Evolutionary conservation across 2,329 filamentous ascomycete genomes (phyloP).

Genomic region (Fusarium sp.): DNA sequence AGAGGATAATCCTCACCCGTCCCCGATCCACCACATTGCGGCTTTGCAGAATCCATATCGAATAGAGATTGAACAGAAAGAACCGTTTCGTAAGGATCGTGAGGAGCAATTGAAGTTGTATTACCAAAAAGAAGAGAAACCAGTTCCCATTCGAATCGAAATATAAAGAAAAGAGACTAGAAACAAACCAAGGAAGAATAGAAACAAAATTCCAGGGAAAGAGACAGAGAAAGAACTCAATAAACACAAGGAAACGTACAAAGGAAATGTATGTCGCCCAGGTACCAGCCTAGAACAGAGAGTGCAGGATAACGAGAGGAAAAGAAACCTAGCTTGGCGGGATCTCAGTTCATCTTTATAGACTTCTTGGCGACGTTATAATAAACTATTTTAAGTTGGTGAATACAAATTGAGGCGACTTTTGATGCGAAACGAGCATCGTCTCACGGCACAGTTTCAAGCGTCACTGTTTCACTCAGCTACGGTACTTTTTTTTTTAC

Average conservation of each 20-base stretch:
- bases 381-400: slow-evolving; percentile 24
- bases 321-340: not conserved
- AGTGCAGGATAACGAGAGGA: slow-evolving; percentile 2
- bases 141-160: slow-evolving; percentile 4
- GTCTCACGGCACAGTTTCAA: slow-evolving; percentile 14
- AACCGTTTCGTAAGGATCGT: slow-evolving; percentile 6
- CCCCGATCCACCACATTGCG: slow-evolving; percentile 40
- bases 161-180: too few species aligned
- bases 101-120: not conserved
- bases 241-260: slow-evolving; percentile 13
- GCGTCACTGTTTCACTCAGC: slow-evolving; percentile 12
- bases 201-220: not conserved
- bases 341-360: not conserved
- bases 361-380: slow-evolving; percentile 11
- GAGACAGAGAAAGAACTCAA: not conserved
- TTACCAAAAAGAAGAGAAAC: not conserved
- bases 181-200: not conserved
- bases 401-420: not conserved
- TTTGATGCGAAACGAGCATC: slow-evolving; percentile 3
- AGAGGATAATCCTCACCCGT: slow-evolving; percentile 39
- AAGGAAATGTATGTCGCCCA: slow-evolving; percentile 14
- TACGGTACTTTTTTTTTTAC: not conserved
- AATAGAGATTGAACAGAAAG: not conserved
- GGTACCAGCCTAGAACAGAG: slow-evolving; percentile 28
- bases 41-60: slow-evolving; percentile 34